These are phyloP conservation scores for Ilyonectria mors-panacis DNA, from an alignment of 2,329 filamentous ascomycete genomes.

Conservation along the genomic window DNA sequence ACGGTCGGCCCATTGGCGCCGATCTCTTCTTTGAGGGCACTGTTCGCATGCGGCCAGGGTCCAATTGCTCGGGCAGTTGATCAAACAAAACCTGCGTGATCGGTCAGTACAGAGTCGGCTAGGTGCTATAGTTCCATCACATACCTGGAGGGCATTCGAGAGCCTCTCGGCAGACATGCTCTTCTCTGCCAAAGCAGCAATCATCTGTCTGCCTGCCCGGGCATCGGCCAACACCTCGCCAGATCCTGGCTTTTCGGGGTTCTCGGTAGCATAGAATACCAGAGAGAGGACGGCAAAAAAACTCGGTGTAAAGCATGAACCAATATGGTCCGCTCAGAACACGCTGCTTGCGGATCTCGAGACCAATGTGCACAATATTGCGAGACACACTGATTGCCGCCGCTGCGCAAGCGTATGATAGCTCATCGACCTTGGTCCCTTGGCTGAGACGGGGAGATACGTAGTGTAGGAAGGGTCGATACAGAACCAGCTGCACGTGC, in stretches of 20 bases:
- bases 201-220: constrained; percentile 84
- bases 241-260: constrained; percentile 80
- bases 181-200: constrained; percentile 83
- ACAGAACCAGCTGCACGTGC: constrained; percentile 86
- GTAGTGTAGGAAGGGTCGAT: constrained; percentile 88
- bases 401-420: constrained; percentile 81
- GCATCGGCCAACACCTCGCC: constrained; percentile 90
- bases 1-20: constrained; percentile 59
- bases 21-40: constrained; percentile 69
- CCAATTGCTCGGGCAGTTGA: constrained; percentile 81
- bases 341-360: constrained; percentile 82
- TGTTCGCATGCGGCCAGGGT: constrained; percentile 61
- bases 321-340: constrained; percentile 87
- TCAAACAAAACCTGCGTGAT: constrained; percentile 83
- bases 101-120: constrained; percentile 37
- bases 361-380: constrained; percentile 85
- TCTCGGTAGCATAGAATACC: constrained; percentile 85
- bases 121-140: constrained; percentile 46
- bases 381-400: constrained; percentile 74
- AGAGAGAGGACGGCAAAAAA: constrained; percentile 87
- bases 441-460: constrained; percentile 75
- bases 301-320: constrained; percentile 89
- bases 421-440: constrained; percentile 76
- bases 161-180: constrained; percentile 93
- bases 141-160: constrained; percentile 81